phyloP scores from a whole-genome alignment of 129 eudicot species.

The Escallonia rubra region DNA sequence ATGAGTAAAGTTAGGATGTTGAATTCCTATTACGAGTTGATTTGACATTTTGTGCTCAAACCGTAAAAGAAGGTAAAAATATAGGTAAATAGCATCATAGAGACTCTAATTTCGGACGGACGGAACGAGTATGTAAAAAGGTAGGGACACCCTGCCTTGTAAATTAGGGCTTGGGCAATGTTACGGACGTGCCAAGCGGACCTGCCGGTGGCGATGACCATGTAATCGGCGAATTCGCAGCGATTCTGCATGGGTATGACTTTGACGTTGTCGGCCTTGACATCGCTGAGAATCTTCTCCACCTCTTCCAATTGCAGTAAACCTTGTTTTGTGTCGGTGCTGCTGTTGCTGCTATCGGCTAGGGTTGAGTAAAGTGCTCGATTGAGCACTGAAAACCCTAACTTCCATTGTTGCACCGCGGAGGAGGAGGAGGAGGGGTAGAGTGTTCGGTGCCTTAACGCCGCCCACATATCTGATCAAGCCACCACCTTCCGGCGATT shows the following conservation, averaged over 20 bases:
- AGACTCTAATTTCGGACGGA: background rate
- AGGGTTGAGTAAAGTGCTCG: slow-evolving; percentile 36
- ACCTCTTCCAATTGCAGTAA: slow-evolving; percentile 71
- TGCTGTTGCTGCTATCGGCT: slow-evolving; percentile 2
- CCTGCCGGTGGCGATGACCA: slow-evolving; percentile 83
- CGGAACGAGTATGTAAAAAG: background rate
- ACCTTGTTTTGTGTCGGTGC: slow-evolving; percentile 1
- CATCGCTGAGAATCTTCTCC: slow-evolving; percentile 64
- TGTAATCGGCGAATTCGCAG: slow-evolving; percentile 50
- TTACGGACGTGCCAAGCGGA: slow-evolving; percentile 96
- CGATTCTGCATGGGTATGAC: slow-evolving; percentile 49
- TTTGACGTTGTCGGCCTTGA: slow-evolving; percentile 71
- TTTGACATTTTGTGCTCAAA: too few relatives aligned
- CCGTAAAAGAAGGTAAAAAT: too few relatives aligned
- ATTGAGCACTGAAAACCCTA: slow-evolving; percentile 17
- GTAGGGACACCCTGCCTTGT: slow-evolving; percentile 42
- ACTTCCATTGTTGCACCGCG: slow-evolving; percentile 29
- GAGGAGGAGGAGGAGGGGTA: background rate
- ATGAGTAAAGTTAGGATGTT: too few relatives aligned
- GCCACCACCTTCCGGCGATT: too few relatives aligned
- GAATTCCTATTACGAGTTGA: too few relatives aligned
- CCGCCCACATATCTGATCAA: slow-evolving; percentile 20
- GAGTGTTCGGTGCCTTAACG: slow-evolving; percentile 19
- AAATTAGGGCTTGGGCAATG: slow-evolving; percentile 82
- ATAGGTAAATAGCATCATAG: too few relatives aligned